A percentile compares a stretch with the other conserved stretches of the same genome.
Conservation (phyloP, 768 basidiomycete genomes). For the Hypholoma sublateritium region DNA sequence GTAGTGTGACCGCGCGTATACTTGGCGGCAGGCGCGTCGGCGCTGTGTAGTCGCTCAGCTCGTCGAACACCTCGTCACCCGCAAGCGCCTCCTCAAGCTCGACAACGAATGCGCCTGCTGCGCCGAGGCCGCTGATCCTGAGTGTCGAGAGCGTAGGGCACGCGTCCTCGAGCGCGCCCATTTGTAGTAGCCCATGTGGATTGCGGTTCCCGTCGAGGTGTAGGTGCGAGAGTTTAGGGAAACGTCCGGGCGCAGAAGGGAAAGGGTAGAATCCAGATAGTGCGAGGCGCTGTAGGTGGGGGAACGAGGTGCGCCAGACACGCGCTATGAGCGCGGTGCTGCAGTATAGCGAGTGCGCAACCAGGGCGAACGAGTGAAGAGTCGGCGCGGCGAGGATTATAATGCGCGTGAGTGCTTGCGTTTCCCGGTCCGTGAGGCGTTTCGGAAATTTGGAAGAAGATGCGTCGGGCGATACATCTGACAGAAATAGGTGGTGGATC, state of each 20-base stretch:
- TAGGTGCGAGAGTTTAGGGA: conserved; percentile 36
- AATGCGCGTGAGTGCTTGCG: conserved; percentile 27
- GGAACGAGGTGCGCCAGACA: conserved; percentile 43
- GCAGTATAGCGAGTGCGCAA: conserved; percentile 26
- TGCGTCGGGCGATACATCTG: conserved; percentile 21
- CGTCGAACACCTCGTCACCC: conserved; percentile 4
- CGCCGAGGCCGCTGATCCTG: conserved; percentile 40
- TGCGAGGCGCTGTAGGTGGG: conserved; percentile 38
- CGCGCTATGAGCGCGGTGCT: conserved; percentile 40
- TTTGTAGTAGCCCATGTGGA: conserved; percentile 44
- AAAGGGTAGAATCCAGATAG: conserved; percentile 52
- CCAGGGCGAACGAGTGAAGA: conserved; percentile 40
- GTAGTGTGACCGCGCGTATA: conserved; percentile 23
- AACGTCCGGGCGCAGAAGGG: conserved; percentile 31
- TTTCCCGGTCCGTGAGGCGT: conserved; percentile 4
- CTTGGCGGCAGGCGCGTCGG: conserved; percentile 25
- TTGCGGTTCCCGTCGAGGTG: conserved; percentile 51
- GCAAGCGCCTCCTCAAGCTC: conserved; percentile 37
- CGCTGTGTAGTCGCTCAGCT: conserved; percentile 14
- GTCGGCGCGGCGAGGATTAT: conserved; percentile 39
- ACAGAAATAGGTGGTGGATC: conserved; percentile 46
- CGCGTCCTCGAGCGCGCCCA: conserved; percentile 34
- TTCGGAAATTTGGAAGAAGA: conserved; percentile 1
- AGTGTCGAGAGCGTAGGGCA: conserved; percentile 41
- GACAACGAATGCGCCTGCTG: conserved; percentile 39